Conservation (phyloP, 352 stramenopile genomes). For the Phytophthora lateralis region DNA sequence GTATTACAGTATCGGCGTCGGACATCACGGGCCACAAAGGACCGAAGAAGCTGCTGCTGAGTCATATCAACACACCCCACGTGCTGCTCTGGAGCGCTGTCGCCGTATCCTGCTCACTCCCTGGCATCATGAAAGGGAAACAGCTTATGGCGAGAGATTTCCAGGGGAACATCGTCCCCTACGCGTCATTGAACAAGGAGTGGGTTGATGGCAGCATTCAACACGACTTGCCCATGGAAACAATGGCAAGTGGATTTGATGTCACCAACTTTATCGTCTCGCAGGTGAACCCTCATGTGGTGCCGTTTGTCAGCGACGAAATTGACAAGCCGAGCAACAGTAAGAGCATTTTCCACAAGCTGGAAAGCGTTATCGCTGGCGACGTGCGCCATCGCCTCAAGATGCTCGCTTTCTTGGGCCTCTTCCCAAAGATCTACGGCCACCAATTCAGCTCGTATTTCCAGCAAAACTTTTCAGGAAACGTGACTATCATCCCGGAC, state of each 20-base stretch:
- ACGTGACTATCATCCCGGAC: conserved; percentile 94
- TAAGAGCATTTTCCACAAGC: conserved; percentile 71
- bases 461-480: conserved; percentile 96
- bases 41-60: conserved; percentile 87
- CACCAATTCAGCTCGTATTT: conserved; percentile 84
- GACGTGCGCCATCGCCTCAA: conserved; percentile 68
- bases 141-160: conserved; percentile 82
- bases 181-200: conserved; percentile 91
- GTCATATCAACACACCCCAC: conserved; percentile 93
- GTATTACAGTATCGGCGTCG: conserved; percentile 93
- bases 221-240: conserved; percentile 92
- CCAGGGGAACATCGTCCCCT: conserved; percentile 87
- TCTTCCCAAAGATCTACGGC: conserved; percentile 85
- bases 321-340: conserved; percentile 71
- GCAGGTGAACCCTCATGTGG: conserved; percentile 91
- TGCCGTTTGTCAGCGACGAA: conserved; percentile 92
- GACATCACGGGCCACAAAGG: conserved; percentile 87
- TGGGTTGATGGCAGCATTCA: conserved; percentile 94
- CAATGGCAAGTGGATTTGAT: conserved; percentile 94
- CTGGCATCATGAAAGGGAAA: conserved; percentile 92
- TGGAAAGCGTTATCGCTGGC: conserved; percentile 86
- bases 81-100: conserved; percentile 93
- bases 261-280: conserved; percentile 94
- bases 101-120: conserved; percentile 91
- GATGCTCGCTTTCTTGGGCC: conserved; percentile 83